A percentile compares a stretch with the other conserved stretches of the same genome.
phyloP scores from a whole-genome alignment of 2,329 filamentous ascomycete genomes.

The Monosporascus sp. region DNA sequence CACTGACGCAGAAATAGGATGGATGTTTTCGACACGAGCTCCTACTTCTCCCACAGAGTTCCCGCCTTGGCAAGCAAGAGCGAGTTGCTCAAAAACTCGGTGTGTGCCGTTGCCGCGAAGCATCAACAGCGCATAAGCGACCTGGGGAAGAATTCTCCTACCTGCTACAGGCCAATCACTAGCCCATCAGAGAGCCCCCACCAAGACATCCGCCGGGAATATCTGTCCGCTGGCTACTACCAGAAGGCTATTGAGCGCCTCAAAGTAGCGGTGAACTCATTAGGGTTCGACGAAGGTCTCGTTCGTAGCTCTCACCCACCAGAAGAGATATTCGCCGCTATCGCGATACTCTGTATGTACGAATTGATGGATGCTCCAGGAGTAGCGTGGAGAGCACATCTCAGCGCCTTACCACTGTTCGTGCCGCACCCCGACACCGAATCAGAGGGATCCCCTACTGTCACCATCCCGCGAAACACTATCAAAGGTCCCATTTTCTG shows the following conservation, averaged over 20 bases:
- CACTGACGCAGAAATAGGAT: too few relatives aligned
- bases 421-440: conserved; percentile 41
- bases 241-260: conserved; percentile 51
- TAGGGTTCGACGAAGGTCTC: conserved; percentile 17
- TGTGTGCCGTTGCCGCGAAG: too few relatives aligned
- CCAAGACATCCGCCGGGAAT: conserved; percentile 38
- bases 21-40: too few relatives aligned
- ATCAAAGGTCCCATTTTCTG: conserved; percentile 56
- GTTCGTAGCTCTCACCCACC: conserved; percentile 10
- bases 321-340: conserved; percentile 54
- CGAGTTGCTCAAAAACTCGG: too few relatives aligned
- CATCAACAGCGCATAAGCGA: too few relatives aligned
- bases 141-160: neutral
- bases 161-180: too few relatives aligned
- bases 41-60: too few relatives aligned
- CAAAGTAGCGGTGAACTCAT: conserved; percentile 25
- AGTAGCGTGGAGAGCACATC: conserved; percentile 58
- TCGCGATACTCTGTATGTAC: conserved; percentile 63
- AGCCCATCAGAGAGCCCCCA: too few relatives aligned
- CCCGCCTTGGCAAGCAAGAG: too few relatives aligned
- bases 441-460: conserved; percentile 16
- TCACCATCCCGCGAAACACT: conserved; percentile 43
- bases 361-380: conserved; percentile 63
- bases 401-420: conserved; percentile 61
- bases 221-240: conserved; percentile 57